Evolutionary conservation across 2,329 filamentous ascomycete species (phyloP).

Genomic region (Penicillium nordicum): DNA sequence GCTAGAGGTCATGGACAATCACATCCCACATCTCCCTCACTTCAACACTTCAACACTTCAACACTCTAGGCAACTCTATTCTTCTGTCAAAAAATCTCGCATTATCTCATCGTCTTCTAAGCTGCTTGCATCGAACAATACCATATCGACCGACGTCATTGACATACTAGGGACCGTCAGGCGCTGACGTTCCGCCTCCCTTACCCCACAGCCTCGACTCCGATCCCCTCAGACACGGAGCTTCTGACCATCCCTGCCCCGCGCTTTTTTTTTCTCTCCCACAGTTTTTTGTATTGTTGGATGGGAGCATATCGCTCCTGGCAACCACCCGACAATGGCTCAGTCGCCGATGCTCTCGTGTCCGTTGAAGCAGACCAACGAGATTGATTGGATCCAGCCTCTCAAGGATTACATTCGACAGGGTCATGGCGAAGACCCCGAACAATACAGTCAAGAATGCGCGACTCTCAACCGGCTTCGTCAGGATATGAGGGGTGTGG

Average conservation of each 20-base stretch:
- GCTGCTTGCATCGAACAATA: background rate
- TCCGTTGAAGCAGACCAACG: constrained; percentile 89
- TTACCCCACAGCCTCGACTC: constrained; percentile 26
- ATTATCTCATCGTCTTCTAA: background rate
- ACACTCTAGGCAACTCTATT: constrained; percentile 11
- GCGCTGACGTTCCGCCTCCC: constrained; percentile 19
- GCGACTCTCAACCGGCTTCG: constrained; percentile 87
- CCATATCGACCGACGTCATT: constrained; percentile 20
- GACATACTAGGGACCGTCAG: constrained; percentile 11
- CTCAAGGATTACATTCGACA: constrained; percentile 90
- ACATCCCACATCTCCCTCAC: constrained; percentile 20
- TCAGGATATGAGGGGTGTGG: constrained; percentile 97
- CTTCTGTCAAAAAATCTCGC: background rate
- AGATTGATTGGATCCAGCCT: constrained; percentile 95
- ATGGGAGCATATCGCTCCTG: constrained; percentile 40
- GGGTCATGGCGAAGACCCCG: constrained; percentile 93
- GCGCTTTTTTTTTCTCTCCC: background rate
- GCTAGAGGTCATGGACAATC: constrained; percentile 14
- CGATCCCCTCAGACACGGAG: constrained; percentile 17
- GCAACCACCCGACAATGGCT: constrained; percentile 55
- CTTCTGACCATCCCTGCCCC: constrained; percentile 12
- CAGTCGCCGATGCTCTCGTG: constrained; percentile 93
- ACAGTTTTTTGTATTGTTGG: constrained; percentile 11
- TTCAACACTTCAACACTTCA: background rate
- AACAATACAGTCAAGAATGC: constrained; percentile 94